Base-by-base conservation (phyloP, 495 filamentous ascomycete species). In the Penicillium argentinense region DNA sequence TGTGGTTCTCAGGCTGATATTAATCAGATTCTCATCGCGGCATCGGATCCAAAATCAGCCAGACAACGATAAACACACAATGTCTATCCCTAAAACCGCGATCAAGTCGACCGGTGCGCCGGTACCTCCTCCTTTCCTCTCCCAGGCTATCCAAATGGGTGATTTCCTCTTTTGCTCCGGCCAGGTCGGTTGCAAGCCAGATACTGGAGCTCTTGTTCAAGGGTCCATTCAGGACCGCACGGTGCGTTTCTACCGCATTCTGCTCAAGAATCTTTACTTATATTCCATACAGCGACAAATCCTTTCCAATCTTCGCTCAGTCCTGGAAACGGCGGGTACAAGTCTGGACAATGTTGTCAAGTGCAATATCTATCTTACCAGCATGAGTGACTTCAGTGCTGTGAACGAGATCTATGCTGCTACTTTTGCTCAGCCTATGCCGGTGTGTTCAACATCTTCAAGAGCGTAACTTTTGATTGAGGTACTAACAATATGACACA, bases 361-460 rank as follows among this genome's bases (percentile, higher is more conserved):
- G 57, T 77, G 81, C 56, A 85, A 81, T 45, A 79, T 88, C 49
- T 90, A 86, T 66, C 65, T 89, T 22, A 77, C 79, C 1, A 79
- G 77, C 46, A 88, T 89, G 84, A 75, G 74, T 30, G 78, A 87
- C 59, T 90, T 87, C 43, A 63, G 66, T 3, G 77, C 79, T 28
- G 80, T 89, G 66, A 87, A 82, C 48, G 70, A 73, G 44, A 75
- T 75, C 2, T 85, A 82, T 48, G 73, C 74, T 33, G 66, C 71
- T 37, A 73, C 77, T 40, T 81, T 83, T 45, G 59, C 57, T 45
- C 66, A 75, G 42, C 74, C 78, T 0, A 83, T 80, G 66, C 81
- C 81, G 16, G 66, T 69, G 48, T 37, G 64, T 59, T 47, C 9
- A 19, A 12, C 18, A 32, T 5, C 28, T 29, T 26, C 27, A 49